Base-by-base conservation (phyloP, 768 basidiomycete genomes). In the Leccinum subgranulosum region DNA sequence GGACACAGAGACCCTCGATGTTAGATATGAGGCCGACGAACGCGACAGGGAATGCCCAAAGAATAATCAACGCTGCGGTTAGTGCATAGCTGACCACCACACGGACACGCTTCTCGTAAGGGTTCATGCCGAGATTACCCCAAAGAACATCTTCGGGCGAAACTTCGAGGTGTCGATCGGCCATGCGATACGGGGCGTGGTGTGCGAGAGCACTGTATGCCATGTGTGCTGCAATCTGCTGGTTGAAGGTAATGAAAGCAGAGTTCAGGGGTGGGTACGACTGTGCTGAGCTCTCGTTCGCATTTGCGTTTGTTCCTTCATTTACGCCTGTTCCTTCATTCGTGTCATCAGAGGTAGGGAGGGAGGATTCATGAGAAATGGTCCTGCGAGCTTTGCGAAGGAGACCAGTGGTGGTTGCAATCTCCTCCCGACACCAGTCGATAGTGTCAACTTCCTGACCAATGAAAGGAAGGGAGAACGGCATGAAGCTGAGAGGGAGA, bases 391-490 rank as follows among this genome's bases (percentile, higher is more conserved):
- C 84, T 58, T 79, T 77, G 3, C 83, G 80, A 47, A 92, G 74
- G 3, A 83, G 64, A 19, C 67, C 67, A 17, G 78, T 83, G 55
- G 85, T 84, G 1, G 76, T 66, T 2, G 74, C 72, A 55, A 97
- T 91, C 73, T 94, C 89, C 19, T 80, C 76, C 29, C 90, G 79
- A 19, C 86, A 84, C 94, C 94, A 97, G 2, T 94, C 87, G 67
- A 98, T 94, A 3, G 90, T 84, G 74, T 98, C 97, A 15, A 98
- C 94, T 71, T 96, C 90, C 70, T 92, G 71, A 8, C 97, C 97
- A 3, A 84, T 74, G 25, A 96, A 77, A 1, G 84, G 84, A 25
- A 88, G 74, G 9, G 79, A 76, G 57, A 84, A 81, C 0, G 81
- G 83, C 47, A 84, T 39, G 66, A 80, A 80, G 9, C 84, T 78